phyloP scores from a whole-genome alignment of 345 rosid genomes.

The Punica granatum region DNA sequence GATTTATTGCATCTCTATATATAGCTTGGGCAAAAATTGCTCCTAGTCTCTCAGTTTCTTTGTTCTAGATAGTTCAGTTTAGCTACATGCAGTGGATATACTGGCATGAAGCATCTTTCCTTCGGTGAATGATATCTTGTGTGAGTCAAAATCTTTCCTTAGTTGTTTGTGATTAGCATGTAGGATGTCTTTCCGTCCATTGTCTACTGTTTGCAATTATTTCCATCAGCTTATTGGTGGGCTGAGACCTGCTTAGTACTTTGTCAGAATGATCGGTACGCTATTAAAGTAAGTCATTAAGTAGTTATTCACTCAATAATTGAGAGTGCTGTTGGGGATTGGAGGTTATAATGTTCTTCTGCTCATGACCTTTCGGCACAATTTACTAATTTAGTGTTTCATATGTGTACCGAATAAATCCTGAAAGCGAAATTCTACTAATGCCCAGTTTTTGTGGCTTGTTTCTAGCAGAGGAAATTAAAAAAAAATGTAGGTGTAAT shows the following conservation, averaged over 20 bases:
- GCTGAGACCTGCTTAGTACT: neutral
- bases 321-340: neutral
- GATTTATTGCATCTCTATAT: too few species aligned
- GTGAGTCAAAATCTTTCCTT: neutral
- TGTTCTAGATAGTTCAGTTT: neutral
- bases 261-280: neutral
- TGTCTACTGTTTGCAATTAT: neutral
- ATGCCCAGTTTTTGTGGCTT: too few species aligned
- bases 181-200: neutral
- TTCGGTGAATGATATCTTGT: neutral
- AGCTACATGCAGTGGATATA: neutral
- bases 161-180: neutral
- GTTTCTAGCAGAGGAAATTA: too few species aligned
- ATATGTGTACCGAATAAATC: too few species aligned
- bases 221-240: neutral
- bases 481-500: too few species aligned
- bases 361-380: too few species aligned
- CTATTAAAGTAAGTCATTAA: neutral
- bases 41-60: neutral
- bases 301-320: neutral
- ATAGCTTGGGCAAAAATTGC: neutral
- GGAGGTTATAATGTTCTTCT: neutral
- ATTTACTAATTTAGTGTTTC: too few species aligned
- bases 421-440: too few species aligned
- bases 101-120: neutral